Base-by-base conservation (phyloP, 139 green algal species). In the Tetratostichococcus sp. region DNA sequence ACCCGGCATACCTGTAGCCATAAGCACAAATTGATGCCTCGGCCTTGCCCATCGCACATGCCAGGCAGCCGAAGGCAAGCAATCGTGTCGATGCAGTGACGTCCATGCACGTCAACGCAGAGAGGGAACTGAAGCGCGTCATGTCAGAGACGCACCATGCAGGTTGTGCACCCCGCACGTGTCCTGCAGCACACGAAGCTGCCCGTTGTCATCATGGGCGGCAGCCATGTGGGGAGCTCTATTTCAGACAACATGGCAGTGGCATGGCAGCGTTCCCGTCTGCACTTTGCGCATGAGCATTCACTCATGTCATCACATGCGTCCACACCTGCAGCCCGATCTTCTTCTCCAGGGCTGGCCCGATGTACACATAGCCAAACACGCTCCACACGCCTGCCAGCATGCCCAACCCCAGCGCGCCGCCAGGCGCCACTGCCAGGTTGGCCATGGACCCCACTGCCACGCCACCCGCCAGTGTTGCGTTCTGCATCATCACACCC, bases 151-250 rank as follows among this genome's bases (percentile, higher is more conserved):
- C 50, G 50, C 19, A 62, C 50, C 86, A 33, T 90, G 88, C 35
- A 92, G 88, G 79, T 91, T 92, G 78, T 89, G 79, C 5, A 93
- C 83, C 5, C 88, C 88, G 62, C 88, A 93, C 3, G 88, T 92
- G 82, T 93, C 88, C 2, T 78, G 19, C 50, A 26, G 17, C 8
- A 22, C 39, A 50, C 39, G 39, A 8, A 50, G 8, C 8, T 62
- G 50, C n/a, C n/a, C n/a, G n/a, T n/a, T n/a, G n/a, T n/a, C n/a
- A n/a, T n/a, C n/a, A n/a, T n/a, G n/a, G n/a, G n/a, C n/a, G n/a
- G n/a, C n/a, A n/a, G n/a, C n/a, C n/a, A n/a, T n/a, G n/a, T n/a
- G n/a, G n/a, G n/a, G n/a, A n/a, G n/a, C n/a, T n/a, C n/a, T n/a
- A n/a, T n/a, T n/a, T n/a, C n/a, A 50, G 14, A 50, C 39, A 50